Conservation (phyloP, 73 alveolate genomes). For the Paramecium bursaria region DNA sequence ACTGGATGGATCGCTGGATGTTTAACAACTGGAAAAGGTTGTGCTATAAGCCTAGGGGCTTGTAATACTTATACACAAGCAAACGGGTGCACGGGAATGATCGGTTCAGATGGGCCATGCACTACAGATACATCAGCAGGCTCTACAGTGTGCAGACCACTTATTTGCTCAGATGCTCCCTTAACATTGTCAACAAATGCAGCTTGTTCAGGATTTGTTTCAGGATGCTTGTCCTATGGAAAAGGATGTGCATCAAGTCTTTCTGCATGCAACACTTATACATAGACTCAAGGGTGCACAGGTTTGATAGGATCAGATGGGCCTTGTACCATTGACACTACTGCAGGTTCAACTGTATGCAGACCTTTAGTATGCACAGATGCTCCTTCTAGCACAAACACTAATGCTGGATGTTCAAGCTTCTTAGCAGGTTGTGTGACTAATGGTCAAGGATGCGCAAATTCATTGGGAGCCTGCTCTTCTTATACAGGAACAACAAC, state of each 20-base stretch:
- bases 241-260: conserved; percentile 39
- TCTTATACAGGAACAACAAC: neutral
- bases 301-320: conserved; percentile 43
- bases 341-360: too few species aligned
- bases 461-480: neutral
- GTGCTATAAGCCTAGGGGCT: conserved; percentile 17
- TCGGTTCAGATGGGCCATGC: conserved; percentile 50
- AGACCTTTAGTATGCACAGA: neutral
- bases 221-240: conserved; percentile 28
- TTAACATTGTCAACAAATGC: neutral
- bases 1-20: neutral
- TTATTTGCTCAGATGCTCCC: neutral
- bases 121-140: too few species aligned
- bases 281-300: neutral
- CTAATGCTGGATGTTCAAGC: neutral
- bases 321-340: too few species aligned
- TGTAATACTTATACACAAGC: conserved; percentile 1
- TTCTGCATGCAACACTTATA: conserved; percentile 22
- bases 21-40: conserved; percentile 50
- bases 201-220: neutral
- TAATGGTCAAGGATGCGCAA: conserved; percentile 39
- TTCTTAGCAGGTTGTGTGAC: conserved; percentile 12
- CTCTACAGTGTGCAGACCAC: neutral
- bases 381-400: conserved; percentile 1
- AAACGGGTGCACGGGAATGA: conserved; percentile 39